Evolutionary conservation across 768 basidiomycete species (phyloP), one percentile per base, ranked within the genome.

Genomic region (Porphyrellus cyaneotinctus): DNA sequence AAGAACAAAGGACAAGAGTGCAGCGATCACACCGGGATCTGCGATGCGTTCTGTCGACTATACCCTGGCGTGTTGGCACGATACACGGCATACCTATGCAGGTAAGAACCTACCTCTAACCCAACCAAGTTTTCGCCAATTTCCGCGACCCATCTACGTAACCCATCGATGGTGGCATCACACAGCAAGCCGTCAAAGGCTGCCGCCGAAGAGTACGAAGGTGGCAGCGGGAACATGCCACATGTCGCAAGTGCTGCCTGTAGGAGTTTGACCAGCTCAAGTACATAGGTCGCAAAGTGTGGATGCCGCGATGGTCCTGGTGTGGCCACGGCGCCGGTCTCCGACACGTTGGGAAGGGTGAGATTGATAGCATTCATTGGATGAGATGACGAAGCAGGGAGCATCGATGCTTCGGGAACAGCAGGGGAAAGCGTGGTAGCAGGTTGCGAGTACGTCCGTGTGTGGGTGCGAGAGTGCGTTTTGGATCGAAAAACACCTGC

Each of bases 231-330:
- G 49, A 79, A 88, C 70, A 87, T 72, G 53, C 88, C 88, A 64
- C 87, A 92, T 46, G 91, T 75, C 45, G 77, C 72, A 30, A 93
- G 77, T 26, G 80, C 81, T 11, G 82, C 80, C 63, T 92, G 90
- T 32, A 91, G 70, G 57, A 89, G 73, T 64, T 81, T 84, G 58
- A 92, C 82, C 24, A 93, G 76, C 63, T 89, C 86, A 17, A 92
- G 76, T 6, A 92, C 87, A 23, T 83, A 81, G 3, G 75, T 70
- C 50, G 74, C 78, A 71, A 92, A 91, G 18, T 77, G 63, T 14
- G 69, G 65, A 37, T 68, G 65, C 23, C 69, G 67, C 20, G 50
- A 59, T 42, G 52, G 51, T 5, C 54, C 62, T 38, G 50, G 30
- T 15, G 39, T 48, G 22, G 35, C 44, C 20, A 22, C n/a, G 11